Evolutionary conservation across 2,329 filamentous ascomycete genomes (phyloP).

Genomic region (Moelleriella libera): DNA sequence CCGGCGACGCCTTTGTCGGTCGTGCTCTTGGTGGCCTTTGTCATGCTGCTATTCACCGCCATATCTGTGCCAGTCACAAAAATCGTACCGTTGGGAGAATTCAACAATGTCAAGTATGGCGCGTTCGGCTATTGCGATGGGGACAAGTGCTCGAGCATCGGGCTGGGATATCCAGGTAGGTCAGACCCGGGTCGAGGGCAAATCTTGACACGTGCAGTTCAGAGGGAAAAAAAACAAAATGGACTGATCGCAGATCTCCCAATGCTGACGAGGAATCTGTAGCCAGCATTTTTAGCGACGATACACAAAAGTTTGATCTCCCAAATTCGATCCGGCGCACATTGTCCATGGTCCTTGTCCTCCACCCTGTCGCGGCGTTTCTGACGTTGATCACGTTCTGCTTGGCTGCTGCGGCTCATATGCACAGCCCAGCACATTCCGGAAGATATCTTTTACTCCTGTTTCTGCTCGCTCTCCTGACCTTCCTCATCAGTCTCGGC

Average conservation of each 20-base stretch:
- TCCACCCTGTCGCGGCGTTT: slow-evolving; percentile 82
- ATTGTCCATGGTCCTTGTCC: slow-evolving; percentile 79
- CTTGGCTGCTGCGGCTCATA: slow-evolving; percentile 67
- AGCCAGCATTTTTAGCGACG: slow-evolving; percentile 7
- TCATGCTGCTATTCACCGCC: slow-evolving; percentile 69
- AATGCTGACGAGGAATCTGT: neutral
- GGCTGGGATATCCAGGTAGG: slow-evolving; percentile 64
- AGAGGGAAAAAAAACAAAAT: no score
- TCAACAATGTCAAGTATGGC: slow-evolving; percentile 66
- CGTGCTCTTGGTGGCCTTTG: slow-evolving; percentile 75
- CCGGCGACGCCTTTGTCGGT: slow-evolving; percentile 85
- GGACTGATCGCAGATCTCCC: no score
- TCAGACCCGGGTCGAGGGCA: slow-evolving; percentile 8
- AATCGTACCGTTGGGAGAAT: slow-evolving; percentile 69
- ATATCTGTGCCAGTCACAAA: slow-evolving; percentile 86
- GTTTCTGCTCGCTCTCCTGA: slow-evolving; percentile 75
- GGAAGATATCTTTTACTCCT: slow-evolving; percentile 73
- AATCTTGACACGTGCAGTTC: no score
- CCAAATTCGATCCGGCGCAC: slow-evolving; percentile 37
- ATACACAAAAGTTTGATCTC: slow-evolving; percentile 38
- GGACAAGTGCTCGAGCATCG: slow-evolving; percentile 52
- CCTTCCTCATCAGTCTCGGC: slow-evolving; percentile 68
- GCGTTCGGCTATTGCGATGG: slow-evolving; percentile 80
- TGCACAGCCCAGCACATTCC: slow-evolving; percentile 80
- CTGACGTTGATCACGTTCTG: slow-evolving; percentile 74